These are phyloP conservation scores for Paraphoma chrysanthemicola DNA, from an alignment of 2,329 filamentous ascomycete genomes.

Conservation along the genomic window DNA sequence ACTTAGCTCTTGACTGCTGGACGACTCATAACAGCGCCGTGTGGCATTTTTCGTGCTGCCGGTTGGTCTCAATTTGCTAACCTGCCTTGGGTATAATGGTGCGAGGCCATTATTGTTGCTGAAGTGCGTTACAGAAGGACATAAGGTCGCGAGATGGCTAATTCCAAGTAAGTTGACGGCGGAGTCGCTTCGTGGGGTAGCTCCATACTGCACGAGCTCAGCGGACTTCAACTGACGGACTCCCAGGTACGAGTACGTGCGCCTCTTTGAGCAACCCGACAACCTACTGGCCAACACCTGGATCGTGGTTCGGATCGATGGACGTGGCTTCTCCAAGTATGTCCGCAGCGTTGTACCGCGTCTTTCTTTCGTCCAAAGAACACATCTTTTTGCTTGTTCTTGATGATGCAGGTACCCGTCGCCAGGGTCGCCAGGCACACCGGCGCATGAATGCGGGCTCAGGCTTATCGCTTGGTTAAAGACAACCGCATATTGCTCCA, in stretches of 20 bases:
- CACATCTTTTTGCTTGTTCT: constrained; percentile 7
- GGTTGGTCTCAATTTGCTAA: constrained; percentile 2
- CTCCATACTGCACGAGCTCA: constrained; percentile 7
- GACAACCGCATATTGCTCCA: background rate
- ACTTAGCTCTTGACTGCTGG: constrained; percentile 5
- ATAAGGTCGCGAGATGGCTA: constrained; percentile 25
- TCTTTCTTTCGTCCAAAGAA: constrained; percentile 3
- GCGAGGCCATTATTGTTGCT: constrained; percentile 4
- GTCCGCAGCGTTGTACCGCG: constrained; percentile 12
- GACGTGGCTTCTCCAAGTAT: constrained; percentile 92
- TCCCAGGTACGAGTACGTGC: constrained; percentile 89
- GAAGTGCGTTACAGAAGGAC: background rate
- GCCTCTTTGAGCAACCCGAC: constrained; percentile 84
- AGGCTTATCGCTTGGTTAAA: constrained; percentile 9
- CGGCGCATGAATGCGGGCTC: constrained; percentile 12
- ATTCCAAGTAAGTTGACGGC: constrained; percentile 28
- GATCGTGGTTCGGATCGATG: constrained; percentile 94
- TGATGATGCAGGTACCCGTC: constrained; percentile 27
- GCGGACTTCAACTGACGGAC: constrained; percentile 18
- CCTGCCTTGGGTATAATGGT: constrained; percentile 22
- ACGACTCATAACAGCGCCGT: constrained; percentile 20
- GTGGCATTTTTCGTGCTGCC: constrained; percentile 9
- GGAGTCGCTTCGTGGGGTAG: constrained; percentile 9
- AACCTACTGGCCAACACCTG: constrained; percentile 86
- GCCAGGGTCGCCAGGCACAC: constrained; percentile 5